These are phyloP conservation scores for Murraya koenigii DNA, from an alignment of 345 rosid species.

Conservation along the genomic window DNA sequence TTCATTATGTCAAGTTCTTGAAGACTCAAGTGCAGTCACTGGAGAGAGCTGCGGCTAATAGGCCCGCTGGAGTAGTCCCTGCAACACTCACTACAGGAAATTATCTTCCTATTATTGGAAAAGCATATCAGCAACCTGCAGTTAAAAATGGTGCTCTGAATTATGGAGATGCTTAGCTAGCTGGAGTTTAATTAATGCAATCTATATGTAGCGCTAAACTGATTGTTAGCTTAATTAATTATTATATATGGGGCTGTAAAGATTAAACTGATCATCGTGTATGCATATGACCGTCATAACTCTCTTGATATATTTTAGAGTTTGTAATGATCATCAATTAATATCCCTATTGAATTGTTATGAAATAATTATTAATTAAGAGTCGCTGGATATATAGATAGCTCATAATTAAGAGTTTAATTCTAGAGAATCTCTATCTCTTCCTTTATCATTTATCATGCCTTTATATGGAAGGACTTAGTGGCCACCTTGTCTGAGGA, in stretches of 20 bases:
- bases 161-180: slow-evolving; percentile 24
- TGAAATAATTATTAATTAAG: slow-evolving; percentile 4
- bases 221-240: not conserved
- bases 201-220: no score
- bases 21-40: slow-evolving; percentile 63
- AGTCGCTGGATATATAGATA: not conserved
- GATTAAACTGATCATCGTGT: not conserved
- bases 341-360: slow-evolving; percentile 9
- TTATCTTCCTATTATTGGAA: slow-evolving; percentile 23
- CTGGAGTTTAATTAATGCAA: not conserved
- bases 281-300: not conserved
- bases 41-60: slow-evolving; percentile 36
- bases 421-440: not conserved
- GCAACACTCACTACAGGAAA: slow-evolving; percentile 32
- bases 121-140: slow-evolving; percentile 16
- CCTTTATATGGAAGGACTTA: slow-evolving; percentile 1
- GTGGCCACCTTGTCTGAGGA: slow-evolving; percentile 1
- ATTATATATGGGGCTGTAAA: slow-evolving; percentile 6
- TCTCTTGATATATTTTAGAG: not conserved
- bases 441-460: not conserved
- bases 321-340: not conserved
- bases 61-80: slow-evolving; percentile 36
- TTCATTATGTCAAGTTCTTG: slow-evolving; percentile 69
- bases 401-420: not conserved
- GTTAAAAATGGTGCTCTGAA: slow-evolving; percentile 13